Evolutionary conservation across 116 monocot species (phyloP).

Genomic region (Dioscorea cayenensis): DNA sequence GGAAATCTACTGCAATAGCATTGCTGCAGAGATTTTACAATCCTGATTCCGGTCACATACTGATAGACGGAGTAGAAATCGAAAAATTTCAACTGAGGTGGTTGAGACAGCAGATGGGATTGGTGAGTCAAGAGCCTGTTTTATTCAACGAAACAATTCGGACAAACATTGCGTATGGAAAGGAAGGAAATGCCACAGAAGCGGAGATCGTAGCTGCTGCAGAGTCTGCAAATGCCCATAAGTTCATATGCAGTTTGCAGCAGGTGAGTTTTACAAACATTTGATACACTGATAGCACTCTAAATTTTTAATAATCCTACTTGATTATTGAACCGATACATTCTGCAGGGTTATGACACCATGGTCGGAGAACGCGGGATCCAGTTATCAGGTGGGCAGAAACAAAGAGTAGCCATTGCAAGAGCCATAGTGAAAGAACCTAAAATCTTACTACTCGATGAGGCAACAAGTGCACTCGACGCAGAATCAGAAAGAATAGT

Average conservation of each 20-base stretch:
- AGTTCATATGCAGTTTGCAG: conserved; percentile 42
- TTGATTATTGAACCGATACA: not conserved
- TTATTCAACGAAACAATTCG: conserved; percentile 57
- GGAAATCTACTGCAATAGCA: conserved; percentile 60
- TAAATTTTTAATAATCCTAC: not conserved
- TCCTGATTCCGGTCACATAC: conserved; percentile 41
- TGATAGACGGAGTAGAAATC: conserved; percentile 52
- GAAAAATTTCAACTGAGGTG: conserved; percentile 36
- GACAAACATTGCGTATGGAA: conserved; percentile 63
- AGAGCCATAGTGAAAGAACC: conserved; percentile 63
- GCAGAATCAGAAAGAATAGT: conserved; percentile 51
- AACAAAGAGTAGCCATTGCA: conserved; percentile 66
- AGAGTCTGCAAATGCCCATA: conserved; percentile 46
- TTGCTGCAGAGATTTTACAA: conserved; percentile 60
- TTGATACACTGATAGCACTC: not conserved
- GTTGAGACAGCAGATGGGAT: conserved; percentile 61
- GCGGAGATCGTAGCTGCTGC: conserved; percentile 54
- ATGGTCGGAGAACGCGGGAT: conserved; percentile 37
- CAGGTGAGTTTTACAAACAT: conserved; percentile 22
- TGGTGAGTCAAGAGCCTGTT: conserved; percentile 62
- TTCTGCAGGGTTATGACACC: conserved; percentile 33
- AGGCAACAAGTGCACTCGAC: conserved; percentile 70
- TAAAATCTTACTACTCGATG: conserved; percentile 54
- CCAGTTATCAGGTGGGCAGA: conserved; percentile 70
- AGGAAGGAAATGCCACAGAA: conserved; percentile 51